Conservation (phyloP, 371 early-diverging fungal species). For the Fennellomyces sp. region DNA sequence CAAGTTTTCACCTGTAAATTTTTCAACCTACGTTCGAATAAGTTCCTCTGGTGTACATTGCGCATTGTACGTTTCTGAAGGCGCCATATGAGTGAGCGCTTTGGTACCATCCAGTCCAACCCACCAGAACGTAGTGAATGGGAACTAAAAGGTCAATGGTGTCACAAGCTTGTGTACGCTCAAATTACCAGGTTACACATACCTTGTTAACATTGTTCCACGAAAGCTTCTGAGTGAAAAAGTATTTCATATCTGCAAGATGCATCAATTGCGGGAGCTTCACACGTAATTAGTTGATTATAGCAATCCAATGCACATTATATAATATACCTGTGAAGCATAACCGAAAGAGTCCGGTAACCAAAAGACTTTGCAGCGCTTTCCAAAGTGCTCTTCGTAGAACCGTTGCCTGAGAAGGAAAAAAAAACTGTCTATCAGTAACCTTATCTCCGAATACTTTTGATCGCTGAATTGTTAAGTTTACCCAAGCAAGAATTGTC, state of each 20-base stretch:
- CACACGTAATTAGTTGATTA: not conserved
- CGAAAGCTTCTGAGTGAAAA: constrained; percentile 97
- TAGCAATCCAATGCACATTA: not conserved
- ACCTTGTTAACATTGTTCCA: constrained; percentile 97
- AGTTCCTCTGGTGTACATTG: constrained; percentile 20
- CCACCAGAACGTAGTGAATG: constrained; percentile 93
- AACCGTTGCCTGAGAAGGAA: constrained; percentile 68
- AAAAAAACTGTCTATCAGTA: not conserved
- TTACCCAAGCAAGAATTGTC: constrained; percentile 90
- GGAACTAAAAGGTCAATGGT: constrained; percentile 59
- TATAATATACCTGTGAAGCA: constrained; percentile 37
- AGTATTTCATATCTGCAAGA: constrained; percentile 84
- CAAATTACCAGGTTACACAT: not conserved
- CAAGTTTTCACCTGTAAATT: too few species aligned
- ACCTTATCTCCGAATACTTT: not conserved
- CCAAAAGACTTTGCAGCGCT: constrained; percentile 87
- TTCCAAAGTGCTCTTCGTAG: constrained; percentile 86
- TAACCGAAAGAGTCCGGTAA: constrained; percentile 93
- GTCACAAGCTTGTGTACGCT: not conserved
- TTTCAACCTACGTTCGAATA: constrained; percentile 23
- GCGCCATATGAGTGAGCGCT: constrained; percentile 83
- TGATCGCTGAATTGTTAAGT: not conserved
- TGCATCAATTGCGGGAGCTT: constrained; percentile 90
- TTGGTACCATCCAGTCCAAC: constrained; percentile 72
- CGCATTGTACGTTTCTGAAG: constrained; percentile 70